Conservation (phyloP, 1,284 basidiomycete genomes). For the Austroboletus novae-zelandiae region DNA sequence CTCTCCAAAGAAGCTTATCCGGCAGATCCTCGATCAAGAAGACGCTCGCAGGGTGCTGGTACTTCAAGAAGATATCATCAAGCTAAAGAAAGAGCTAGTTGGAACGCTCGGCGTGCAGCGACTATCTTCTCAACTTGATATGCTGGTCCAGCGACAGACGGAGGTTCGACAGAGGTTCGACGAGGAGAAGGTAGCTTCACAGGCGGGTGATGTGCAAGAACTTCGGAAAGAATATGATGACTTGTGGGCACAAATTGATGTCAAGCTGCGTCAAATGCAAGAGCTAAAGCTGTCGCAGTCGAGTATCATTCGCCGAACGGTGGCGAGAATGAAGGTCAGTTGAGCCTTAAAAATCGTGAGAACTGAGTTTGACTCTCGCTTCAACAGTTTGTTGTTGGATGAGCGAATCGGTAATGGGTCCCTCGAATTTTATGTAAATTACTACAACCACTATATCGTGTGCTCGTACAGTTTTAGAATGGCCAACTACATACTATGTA, state of each 20-base stretch:
- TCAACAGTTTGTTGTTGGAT: too few species aligned
- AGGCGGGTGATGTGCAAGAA: neutral
- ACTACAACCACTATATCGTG: too few species aligned
- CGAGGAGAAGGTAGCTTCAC: constrained; percentile 7
- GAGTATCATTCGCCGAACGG: too few species aligned
- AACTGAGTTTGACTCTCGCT: too few species aligned
- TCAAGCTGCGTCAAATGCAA: constrained; percentile 12
- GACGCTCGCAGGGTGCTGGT: neutral
- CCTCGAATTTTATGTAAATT: too few species aligned
- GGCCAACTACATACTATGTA: too few species aligned
- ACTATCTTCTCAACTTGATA: constrained; percentile 8
- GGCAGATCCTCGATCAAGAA: neutral
- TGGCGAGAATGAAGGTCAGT: too few species aligned
- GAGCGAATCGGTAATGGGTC: too few species aligned
- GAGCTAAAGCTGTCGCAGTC: constrained; percentile 4
- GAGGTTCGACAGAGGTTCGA: constrained; percentile 2
- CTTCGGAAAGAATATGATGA: constrained; percentile 12
- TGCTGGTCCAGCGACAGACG: neutral
- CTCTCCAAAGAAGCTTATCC: neutral
- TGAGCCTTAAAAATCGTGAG: too few species aligned
- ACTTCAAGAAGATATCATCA: neutral
- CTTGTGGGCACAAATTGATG: constrained; percentile 5
- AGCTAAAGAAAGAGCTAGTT: neutral
- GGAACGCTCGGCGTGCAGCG: constrained; percentile 3
- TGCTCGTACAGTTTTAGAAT: too few species aligned